phyloP scores from a whole-genome alignment of 441 rosid genomes.

The Pelargonium citronellum region DNA sequence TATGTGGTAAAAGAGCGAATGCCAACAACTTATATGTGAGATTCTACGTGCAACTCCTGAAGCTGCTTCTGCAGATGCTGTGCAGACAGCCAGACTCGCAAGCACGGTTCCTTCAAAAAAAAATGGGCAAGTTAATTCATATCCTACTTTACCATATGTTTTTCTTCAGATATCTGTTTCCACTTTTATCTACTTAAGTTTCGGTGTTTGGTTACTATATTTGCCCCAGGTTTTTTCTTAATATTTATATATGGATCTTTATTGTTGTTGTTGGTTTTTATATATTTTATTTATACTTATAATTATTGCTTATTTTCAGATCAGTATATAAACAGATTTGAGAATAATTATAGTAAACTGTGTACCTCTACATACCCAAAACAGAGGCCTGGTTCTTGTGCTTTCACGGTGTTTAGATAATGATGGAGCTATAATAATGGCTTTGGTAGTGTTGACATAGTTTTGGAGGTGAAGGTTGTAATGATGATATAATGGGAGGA shows the following conservation, averaged over 20 bases:
- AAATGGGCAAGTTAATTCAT: conserved; percentile 52
- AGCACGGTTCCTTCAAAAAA: conserved; percentile 70
- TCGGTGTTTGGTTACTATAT: neutral
- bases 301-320: neutral
- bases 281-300: neutral
- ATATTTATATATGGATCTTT: neutral
- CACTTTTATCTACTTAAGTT: conserved; percentile 5
- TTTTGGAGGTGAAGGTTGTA: neutral
- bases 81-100: conserved; percentile 95
- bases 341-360: neutral
- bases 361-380: neutral
- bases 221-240: neutral
- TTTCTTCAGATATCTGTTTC: conserved; percentile 10
- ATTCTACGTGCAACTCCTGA: conserved; percentile 97
- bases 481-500: neutral
- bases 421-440: neutral
- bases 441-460: neutral
- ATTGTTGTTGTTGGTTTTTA: neutral
- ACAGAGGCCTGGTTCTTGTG: neutral
- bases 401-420: neutral
- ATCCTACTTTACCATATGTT: neutral
- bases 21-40: conserved; percentile 99
- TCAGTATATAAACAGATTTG: neutral
- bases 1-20: conserved; percentile 68
- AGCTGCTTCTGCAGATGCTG: conserved; percentile 96